Conservation (phyloP, 352 stramenopile genomes). For the Phytophthora cactorum region DNA sequence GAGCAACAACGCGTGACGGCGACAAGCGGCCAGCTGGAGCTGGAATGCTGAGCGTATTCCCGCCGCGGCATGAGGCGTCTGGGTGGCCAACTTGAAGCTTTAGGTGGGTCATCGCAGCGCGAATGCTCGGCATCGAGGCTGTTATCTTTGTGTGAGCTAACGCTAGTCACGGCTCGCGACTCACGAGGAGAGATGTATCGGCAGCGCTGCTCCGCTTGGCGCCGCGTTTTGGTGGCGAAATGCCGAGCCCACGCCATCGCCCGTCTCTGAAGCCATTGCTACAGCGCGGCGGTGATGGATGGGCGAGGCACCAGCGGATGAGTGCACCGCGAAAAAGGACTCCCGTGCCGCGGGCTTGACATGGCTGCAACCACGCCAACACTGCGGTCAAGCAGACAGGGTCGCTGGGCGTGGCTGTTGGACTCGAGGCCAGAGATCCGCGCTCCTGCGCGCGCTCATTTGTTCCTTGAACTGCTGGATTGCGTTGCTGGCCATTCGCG, state of each 20-base stretch:
- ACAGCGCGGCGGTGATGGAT: constrained; percentile 20
- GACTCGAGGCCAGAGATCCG: constrained; percentile 9
- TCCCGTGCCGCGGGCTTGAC: not conserved
- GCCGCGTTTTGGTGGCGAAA: constrained; percentile 18
- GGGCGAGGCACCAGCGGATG: constrained; percentile 12
- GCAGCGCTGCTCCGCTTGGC: not conserved
- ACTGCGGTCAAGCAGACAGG: constrained; percentile 6
- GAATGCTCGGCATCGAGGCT: constrained; percentile 1
- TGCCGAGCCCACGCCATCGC: not conserved
- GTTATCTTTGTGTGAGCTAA: constrained; percentile 18
- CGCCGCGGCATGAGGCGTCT: constrained; percentile 9
- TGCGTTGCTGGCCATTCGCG: too few relatives aligned
- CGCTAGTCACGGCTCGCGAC: constrained; percentile 3
- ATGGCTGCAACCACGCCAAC: constrained; percentile 17
- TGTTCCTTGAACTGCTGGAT: constrained; percentile 7
- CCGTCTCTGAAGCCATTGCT: constrained; percentile 22
- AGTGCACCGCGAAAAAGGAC: constrained; percentile 27
- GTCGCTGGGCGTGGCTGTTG: constrained; percentile 4
- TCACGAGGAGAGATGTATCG: not conserved
- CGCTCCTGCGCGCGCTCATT: constrained; percentile 4
- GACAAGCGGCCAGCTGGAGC: constrained; percentile 29
- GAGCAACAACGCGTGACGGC: constrained; percentile 23
- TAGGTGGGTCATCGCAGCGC: constrained; percentile 7
- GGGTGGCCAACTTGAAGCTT: constrained; percentile 18
- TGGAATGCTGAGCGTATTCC: constrained; percentile 16